Conservation (phyloP, 805 yeast genomes). For the Teunomyces pallodes region DNA sequence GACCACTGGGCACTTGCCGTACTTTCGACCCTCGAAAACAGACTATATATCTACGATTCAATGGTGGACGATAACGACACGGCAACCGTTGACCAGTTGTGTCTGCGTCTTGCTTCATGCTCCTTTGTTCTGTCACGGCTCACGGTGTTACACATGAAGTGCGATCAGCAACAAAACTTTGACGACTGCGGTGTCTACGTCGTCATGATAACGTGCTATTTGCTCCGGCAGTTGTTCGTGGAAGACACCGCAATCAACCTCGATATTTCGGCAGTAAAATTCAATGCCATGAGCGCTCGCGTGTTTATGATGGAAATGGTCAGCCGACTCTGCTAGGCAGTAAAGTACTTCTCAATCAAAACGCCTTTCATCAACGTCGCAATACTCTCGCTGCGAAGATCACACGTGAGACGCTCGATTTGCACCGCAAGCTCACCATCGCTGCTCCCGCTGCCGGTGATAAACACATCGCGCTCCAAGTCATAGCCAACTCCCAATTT, state of each 20-base stretch:
- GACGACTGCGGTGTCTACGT: constrained; percentile 62
- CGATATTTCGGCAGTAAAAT: constrained; percentile 26
- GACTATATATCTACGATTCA: constrained; percentile 60
- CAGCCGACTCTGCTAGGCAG: background rate
- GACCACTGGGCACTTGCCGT: constrained; percentile 75
- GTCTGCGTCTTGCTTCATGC: constrained; percentile 16
- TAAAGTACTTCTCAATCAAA: constrained; percentile 24
- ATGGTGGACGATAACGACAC: constrained; percentile 26
- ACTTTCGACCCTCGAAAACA: constrained; percentile 45
- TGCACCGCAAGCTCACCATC: constrained; percentile 9
- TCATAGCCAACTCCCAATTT: constrained; percentile 26
- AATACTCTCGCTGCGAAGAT: constrained; percentile 22
- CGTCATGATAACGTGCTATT: constrained; percentile 35
- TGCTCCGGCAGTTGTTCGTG: constrained; percentile 5
- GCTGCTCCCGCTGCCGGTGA: constrained; percentile 4
- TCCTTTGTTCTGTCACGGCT: constrained; percentile 3
- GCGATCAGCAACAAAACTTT: constrained; percentile 64
- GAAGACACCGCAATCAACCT: constrained; percentile 28
- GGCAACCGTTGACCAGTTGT: constrained; percentile 4
- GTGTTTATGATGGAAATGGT: constrained; percentile 30
- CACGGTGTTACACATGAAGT: constrained; percentile 27
- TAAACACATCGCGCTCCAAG: constrained; percentile 22
- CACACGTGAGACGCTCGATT: constrained; percentile 12
- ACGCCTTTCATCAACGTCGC: constrained; percentile 27
- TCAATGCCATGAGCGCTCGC: constrained; percentile 50